Base-by-base conservation (phyloP, 2,329 filamentous ascomycete genomes). In the Sphaerostilbella broomeana region DNA sequence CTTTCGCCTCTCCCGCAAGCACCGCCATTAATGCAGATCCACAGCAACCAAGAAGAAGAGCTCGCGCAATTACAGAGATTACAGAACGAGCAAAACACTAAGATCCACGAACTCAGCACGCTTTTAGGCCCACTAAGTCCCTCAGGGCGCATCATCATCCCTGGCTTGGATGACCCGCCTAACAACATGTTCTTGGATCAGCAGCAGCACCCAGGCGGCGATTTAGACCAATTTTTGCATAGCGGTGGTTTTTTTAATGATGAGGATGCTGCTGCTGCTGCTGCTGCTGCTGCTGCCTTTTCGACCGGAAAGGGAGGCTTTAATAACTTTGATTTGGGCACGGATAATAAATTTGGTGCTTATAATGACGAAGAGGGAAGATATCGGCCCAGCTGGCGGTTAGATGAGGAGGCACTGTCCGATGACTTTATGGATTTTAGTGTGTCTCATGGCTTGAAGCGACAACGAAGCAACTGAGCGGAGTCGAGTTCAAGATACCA, bases 91-190 rank as follows among this genome's bases (percentile, higher is more conserved):
- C 88, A 95, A 53, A 79, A 84, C 44, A 73, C 73, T 33, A 83
- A 84, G 34, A 83, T 95, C 1, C 77, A 85, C 45, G 79, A 85
- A 42, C 69, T 95, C 8, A 79, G 79, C 36, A 79, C 77, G 40
- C 67, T 87, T 12, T 72, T 95, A 6, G 81, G 84, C 6, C 88
- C 88, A 0, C 70, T 94, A 10, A 89, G 82, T 52, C 88, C 88
- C 0, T 85, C 78, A 0, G 87, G 86, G 4, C 74, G 75, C n/a
- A n/a, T n/a, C n/a, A n/a, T n/a, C 12, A 85, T 94, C 24, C 84
- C 86, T 1, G 85, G 85, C 4, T 60, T 92, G 2, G 67, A 67
- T 2, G 69, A 73, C n/a, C n/a, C n/a, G 3, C 56, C 51, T 12
- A 42, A 48, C 16, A 59, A 56, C 13, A 54, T 52, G 22, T 58